These are phyloP conservation scores for Aspergillus saccharolyticus DNA, from an alignment of 495 filamentous ascomycete species.

Conservation along the genomic window DNA sequence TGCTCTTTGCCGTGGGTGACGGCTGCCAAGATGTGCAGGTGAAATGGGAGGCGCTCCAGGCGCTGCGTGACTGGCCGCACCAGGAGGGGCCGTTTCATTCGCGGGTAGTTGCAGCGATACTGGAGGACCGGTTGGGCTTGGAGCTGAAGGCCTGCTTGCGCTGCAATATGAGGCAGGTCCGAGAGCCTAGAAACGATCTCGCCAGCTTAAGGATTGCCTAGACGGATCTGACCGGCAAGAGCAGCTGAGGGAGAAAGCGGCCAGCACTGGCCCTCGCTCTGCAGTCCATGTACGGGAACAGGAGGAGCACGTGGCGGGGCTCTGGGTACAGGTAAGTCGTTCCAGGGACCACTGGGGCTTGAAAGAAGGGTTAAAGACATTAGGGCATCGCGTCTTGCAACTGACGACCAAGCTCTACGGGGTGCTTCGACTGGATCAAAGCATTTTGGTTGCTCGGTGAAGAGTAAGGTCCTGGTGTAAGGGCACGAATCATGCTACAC, in stretches of 20 bases:
- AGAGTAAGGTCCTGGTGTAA: too few species aligned
- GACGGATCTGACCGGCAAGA: not conserved
- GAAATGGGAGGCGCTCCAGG: slow-evolving; percentile 32
- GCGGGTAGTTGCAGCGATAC: slow-evolving; percentile 4
- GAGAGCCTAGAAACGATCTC: not conserved
- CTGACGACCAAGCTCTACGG: too few species aligned
- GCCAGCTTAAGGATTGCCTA: too few species aligned
- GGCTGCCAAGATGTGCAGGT: slow-evolving; percentile 41
- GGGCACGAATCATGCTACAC: too few species aligned
- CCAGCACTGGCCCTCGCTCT: not conserved
- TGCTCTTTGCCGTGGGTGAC: slow-evolving; percentile 40
- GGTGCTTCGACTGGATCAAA: too few species aligned
- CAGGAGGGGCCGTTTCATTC: slow-evolving; percentile 48
- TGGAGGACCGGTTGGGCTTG: slow-evolving; percentile 11
- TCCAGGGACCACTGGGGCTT: not conserved
- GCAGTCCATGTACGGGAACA: not conserved
- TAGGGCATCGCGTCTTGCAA: too few species aligned
- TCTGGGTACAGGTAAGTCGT: not conserved
- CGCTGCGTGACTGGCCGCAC: slow-evolving; percentile 34
- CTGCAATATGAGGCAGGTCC: not conserved
- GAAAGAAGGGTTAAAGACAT: not conserved
- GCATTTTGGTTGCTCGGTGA: too few species aligned
- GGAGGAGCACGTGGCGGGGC: not conserved
- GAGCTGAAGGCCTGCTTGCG: not conserved
- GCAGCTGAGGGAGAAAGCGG: not conserved